phyloP scores from a whole-genome alignment of 2,329 filamentous ascomycete species.

The Capronia americana region DNA sequence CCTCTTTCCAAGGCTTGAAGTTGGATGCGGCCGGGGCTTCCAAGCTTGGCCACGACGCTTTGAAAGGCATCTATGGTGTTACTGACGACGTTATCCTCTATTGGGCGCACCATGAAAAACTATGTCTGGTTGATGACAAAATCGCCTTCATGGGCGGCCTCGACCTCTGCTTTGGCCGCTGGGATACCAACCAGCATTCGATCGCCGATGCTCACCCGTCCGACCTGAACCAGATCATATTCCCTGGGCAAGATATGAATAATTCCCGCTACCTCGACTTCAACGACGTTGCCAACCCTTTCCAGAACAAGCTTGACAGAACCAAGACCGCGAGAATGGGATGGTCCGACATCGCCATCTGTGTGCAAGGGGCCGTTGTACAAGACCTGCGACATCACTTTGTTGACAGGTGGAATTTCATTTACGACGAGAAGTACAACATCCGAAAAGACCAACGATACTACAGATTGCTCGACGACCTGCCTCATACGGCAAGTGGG shows the following conservation, averaged over 20 bases:
- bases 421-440: slow-evolving; percentile 81
- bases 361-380: slow-evolving; percentile 75
- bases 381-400: slow-evolving; percentile 80
- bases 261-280: slow-evolving; percentile 85
- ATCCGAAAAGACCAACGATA: slow-evolving; percentile 62
- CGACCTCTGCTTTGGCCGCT: slow-evolving; percentile 86
- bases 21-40: slow-evolving; percentile 62
- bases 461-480: slow-evolving; percentile 45
- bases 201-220: slow-evolving; percentile 84
- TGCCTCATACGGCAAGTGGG: slow-evolving; percentile 42
- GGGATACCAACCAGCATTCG: slow-evolving; percentile 85
- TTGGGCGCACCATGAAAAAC: slow-evolving; percentile 94
- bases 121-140: slow-evolving; percentile 79
- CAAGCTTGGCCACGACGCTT: slow-evolving; percentile 72
- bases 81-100: slow-evolving; percentile 82
- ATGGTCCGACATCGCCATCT: slow-evolving; percentile 86
- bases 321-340: slow-evolving; percentile 84
- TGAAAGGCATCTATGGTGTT: slow-evolving; percentile 82
- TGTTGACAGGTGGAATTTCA: slow-evolving; percentile 88
- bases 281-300: slow-evolving; percentile 75
- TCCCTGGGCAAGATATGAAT: slow-evolving; percentile 92
- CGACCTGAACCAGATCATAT: slow-evolving; percentile 76
- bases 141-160: slow-evolving; percentile 90
- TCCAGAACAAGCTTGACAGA: slow-evolving; percentile 85
- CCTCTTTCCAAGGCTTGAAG: slow-evolving; percentile 62